Conservation (phyloP, 371 early-diverging fungal species). For the Saksenaea oblongispora region DNA sequence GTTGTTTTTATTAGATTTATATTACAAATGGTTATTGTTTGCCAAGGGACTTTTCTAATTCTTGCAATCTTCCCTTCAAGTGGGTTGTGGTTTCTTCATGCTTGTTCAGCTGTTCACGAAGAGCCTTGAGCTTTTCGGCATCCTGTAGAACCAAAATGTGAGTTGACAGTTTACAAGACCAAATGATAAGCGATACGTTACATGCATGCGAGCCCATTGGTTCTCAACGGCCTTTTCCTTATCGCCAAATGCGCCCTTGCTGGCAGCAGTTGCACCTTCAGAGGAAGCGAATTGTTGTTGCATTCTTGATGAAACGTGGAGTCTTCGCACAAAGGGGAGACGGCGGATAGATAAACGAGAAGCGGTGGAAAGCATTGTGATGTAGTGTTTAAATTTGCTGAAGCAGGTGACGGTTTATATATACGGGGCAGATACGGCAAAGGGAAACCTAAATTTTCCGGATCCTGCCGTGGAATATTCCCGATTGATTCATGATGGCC, state of each 20-base stretch:
- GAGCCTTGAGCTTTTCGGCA: constrained; percentile 42
- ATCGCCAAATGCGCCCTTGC: constrained; percentile 40
- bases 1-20: too few species aligned
- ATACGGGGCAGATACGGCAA: too few species aligned
- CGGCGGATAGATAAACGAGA: not conserved
- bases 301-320: not conserved
- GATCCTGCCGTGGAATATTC: too few species aligned
- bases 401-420: too few species aligned
- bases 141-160: constrained; percentile 22
- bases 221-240: constrained; percentile 54
- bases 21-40: not conserved
- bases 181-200: too few species aligned
- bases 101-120: constrained; percentile 20
- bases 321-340: not conserved
- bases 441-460: too few species aligned
- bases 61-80: not conserved
- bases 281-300: constrained; percentile 9
- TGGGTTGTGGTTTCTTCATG: not conserved
- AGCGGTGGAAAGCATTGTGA: not conserved
- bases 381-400: too few species aligned
- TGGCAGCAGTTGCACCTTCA: constrained; percentile 41
- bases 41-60: not conserved
- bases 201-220: constrained; percentile 47
- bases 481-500: too few species aligned
- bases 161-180: too few species aligned